Conservation (phyloP, 176 grass and related monocot genomes). For the Rhynchospora pubera region DNA sequence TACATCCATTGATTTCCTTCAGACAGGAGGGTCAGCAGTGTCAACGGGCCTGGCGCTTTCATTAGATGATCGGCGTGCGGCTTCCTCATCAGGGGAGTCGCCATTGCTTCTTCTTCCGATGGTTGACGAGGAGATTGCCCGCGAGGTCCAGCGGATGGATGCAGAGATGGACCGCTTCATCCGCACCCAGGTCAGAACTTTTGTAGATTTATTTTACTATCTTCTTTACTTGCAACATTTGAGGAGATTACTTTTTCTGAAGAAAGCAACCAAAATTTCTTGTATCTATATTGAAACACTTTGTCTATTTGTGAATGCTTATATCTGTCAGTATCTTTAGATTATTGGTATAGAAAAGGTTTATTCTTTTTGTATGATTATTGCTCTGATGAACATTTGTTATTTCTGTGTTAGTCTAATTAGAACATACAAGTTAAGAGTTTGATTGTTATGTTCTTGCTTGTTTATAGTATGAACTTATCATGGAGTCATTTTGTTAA, state of each 20-base stretch:
- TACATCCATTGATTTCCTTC: constrained; percentile 95
- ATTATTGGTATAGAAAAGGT: background rate
- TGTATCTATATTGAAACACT: background rate
- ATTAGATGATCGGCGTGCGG: constrained; percentile 67
- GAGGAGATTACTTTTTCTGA: background rate
- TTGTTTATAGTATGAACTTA: too few species aligned
- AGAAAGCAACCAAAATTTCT: constrained; percentile 1
- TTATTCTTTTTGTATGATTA: background rate
- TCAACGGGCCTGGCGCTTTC: constrained; percentile 85
- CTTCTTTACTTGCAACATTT: background rate
- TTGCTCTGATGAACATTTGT: background rate
- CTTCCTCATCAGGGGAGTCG: constrained; percentile 74
- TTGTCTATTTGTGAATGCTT: background rate
- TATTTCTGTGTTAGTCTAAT: background rate
- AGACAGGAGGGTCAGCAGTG: constrained; percentile 77
- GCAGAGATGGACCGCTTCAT: constrained; percentile 97
- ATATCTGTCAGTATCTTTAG: background rate
- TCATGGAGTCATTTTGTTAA: too few species aligned
- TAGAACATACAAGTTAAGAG: too few species aligned
- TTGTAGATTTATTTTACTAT: background rate
- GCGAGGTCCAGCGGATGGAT: constrained; percentile 84
- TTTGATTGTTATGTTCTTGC: too few species aligned
- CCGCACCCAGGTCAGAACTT: constrained; percentile 64
- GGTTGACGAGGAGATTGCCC: constrained; percentile 80
- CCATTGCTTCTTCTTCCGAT: constrained; percentile 71